phyloP scores from a whole-genome alignment of 805 yeast species.

The Helenozyma baotianmanensis region DNA sequence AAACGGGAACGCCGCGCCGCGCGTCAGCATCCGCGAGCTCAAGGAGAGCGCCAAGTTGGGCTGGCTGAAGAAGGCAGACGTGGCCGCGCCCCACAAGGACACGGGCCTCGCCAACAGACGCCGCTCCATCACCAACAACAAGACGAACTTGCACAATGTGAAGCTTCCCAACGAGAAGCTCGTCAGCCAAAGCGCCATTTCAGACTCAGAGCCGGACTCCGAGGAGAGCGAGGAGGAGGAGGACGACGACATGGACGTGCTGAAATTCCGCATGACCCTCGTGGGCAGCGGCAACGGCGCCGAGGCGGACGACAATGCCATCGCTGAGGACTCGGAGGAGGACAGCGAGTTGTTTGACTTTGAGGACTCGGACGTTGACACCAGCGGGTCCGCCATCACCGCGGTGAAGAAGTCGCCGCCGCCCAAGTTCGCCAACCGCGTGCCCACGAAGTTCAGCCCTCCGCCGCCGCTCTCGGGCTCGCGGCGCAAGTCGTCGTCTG shows the following conservation, averaged over 20 bases:
- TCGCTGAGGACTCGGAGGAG: constrained; percentile 29
- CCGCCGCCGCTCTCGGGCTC: constrained; percentile 27
- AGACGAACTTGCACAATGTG: constrained; percentile 41
- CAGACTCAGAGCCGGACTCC: constrained; percentile 30
- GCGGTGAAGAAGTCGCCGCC: constrained; percentile 27
- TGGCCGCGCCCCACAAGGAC: constrained; percentile 10
- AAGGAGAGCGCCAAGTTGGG: constrained; percentile 35
- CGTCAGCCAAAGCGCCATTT: constrained; percentile 17
- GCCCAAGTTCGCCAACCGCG: constrained; percentile 39
- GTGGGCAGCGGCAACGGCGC: constrained; percentile 1
- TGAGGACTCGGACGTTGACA: constrained; percentile 20
- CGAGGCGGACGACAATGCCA: constrained; percentile 33
- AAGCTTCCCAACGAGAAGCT: constrained; percentile 39
- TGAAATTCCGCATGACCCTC: constrained; percentile 4
- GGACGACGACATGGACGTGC: constrained; percentile 23
- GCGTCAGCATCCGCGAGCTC: constrained; percentile 28
- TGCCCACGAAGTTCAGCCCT: constrained; percentile 34
- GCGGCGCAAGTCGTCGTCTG: constrained; percentile 28
- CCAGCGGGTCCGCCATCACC: constrained; percentile 1
- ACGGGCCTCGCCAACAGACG: constrained; percentile 27
- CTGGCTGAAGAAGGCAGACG: constrained; percentile 34
- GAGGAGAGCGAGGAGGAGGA: constrained; percentile 25
- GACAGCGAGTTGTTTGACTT: constrained; percentile 24
- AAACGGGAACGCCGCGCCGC: no score
- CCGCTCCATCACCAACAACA: constrained; percentile 48